phyloP scores from a whole-genome alignment of 768 basidiomycete genomes.

The Tubosaeta sp. region DNA sequence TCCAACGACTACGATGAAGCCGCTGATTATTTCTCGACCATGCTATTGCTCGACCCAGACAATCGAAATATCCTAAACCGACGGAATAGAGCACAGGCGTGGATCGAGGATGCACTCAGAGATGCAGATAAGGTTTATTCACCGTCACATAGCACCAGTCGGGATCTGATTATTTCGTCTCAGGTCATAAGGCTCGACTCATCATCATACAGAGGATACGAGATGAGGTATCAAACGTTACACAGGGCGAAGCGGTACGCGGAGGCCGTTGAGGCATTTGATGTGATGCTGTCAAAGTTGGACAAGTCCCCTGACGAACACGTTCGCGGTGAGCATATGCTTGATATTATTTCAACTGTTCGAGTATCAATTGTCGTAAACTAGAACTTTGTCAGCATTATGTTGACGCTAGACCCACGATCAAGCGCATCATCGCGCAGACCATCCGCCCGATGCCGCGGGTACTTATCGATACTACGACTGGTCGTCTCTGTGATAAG shows the following conservation, averaged over 20 bases:
- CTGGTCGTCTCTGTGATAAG: background rate
- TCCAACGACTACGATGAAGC: background rate
- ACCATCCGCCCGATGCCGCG: background rate
- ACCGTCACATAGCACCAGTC: background rate
- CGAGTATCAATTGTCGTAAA: too few relatives aligned
- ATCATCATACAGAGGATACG: background rate
- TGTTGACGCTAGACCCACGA: background rate
- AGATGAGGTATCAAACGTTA: background rate
- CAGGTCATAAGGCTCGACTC: background rate
- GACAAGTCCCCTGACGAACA: background rate
- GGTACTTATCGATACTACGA: constrained; percentile 1
- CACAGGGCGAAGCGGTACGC: background rate
- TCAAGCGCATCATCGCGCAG: background rate
- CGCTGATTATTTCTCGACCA: background rate
- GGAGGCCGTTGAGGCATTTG: background rate
- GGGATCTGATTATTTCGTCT: too few relatives aligned
- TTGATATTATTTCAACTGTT: too few relatives aligned
- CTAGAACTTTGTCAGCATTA: background rate
- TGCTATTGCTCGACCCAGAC: background rate
- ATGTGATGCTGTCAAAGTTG: background rate
- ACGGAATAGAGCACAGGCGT: background rate
- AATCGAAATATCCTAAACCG: background rate
- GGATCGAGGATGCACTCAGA: constrained; percentile 3
- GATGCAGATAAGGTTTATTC: constrained; percentile 11
- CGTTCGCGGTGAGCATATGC: background rate